A percentile compares a stretch with the other conserved stretches of the same genome.
Conservation (phyloP, 768 basidiomycete species). For the Neoboletus subvelutipes region DNA sequence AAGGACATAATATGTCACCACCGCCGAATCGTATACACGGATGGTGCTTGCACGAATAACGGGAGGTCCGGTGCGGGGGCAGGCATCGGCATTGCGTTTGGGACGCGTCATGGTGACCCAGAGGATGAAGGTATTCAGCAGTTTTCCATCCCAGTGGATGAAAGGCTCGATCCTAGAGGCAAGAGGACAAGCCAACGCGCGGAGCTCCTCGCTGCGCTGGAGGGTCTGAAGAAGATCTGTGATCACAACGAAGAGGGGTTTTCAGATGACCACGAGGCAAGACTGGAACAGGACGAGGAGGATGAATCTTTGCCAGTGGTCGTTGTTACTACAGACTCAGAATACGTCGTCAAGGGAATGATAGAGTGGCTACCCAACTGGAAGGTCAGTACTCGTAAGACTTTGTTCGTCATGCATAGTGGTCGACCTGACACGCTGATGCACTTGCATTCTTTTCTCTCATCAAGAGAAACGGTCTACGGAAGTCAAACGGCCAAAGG, state of each 20-base stretch:
- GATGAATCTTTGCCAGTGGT: background rate
- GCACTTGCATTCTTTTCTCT: background rate
- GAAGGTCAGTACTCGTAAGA: background rate
- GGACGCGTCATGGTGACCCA: background rate
- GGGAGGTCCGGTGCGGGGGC: background rate
- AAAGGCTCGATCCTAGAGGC: background rate
- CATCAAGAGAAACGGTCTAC: background rate
- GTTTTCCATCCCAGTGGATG: background rate
- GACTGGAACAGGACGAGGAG: background rate
- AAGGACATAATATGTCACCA: background rate
- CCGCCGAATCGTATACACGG: background rate
- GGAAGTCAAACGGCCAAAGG: background rate
- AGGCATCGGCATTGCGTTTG: background rate
- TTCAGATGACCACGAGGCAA: background rate
- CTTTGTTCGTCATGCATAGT: background rate
- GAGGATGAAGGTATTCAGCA: background rate
- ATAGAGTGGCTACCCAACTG: conserved; percentile 6
- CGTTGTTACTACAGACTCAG: conserved; percentile 3
- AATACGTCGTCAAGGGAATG: conserved; percentile 11
- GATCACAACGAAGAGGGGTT: conserved; percentile 18
- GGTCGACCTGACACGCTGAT: background rate
- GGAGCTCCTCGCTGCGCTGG: background rate
- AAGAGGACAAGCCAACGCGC: background rate
- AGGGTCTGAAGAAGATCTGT: conserved; percentile 27
- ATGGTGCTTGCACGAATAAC: background rate